phyloP scores from a whole-genome alignment of 495 filamentous ascomycete genomes.

The Neurospora sp. region DNA sequence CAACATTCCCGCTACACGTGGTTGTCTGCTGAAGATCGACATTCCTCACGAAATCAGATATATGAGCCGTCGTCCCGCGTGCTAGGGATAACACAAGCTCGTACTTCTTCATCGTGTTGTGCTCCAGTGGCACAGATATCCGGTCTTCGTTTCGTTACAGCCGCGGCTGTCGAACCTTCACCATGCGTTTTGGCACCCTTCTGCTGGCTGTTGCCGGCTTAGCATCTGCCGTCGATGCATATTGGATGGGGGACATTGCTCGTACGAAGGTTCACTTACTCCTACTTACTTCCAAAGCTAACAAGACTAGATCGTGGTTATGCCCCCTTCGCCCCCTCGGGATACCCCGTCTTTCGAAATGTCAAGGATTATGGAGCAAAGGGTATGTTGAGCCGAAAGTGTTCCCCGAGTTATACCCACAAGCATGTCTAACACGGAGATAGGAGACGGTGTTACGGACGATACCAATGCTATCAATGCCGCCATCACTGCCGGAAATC shows the following conservation, averaged over 20 bases:
- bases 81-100: neutral
- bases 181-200: slow-evolving; percentile 30
- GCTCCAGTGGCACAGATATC: neutral
- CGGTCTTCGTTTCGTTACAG: neutral
- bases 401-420: neutral
- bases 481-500: slow-evolving; percentile 65
- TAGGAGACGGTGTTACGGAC: slow-evolving; percentile 49
- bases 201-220: slow-evolving; percentile 30
- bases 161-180: neutral
- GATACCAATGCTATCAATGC: slow-evolving; percentile 78
- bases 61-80: neutral
- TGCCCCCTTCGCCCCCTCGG: slow-evolving; percentile 32
- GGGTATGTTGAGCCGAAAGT: slow-evolving; percentile 28
- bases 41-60: neutral
- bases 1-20: neutral
- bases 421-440: neutral
- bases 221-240: slow-evolving; percentile 27
- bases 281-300: neutral
- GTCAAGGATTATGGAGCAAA: slow-evolving; percentile 51
- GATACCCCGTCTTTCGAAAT: slow-evolving; percentile 48
- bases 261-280: slow-evolving; percentile 18
- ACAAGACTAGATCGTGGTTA: slow-evolving; percentile 30
- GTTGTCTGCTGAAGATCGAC: neutral
- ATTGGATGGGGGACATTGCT: slow-evolving; percentile 34
- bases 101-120: slow-evolving; percentile 5